Evolutionary conservation across 495 filamentous ascomycete species (phyloP).

Genomic region (Podospora appendiculata): DNA sequence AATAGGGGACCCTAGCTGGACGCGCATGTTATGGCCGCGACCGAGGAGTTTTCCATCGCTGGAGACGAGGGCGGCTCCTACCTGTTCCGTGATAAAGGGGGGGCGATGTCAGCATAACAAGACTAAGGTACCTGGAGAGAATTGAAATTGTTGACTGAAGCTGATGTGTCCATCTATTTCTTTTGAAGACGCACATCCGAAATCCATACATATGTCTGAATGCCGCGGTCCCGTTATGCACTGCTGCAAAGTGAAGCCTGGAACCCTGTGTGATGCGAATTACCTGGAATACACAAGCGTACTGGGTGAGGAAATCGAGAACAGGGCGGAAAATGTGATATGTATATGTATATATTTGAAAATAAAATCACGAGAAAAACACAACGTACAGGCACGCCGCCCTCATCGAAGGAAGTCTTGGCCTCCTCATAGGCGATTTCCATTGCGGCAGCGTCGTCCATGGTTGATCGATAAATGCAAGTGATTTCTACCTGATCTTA

Average conservation of each 20-base stretch:
- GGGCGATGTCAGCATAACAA: too few species aligned
- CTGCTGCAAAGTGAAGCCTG: neutral
- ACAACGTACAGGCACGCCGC: constrained; percentile 57
- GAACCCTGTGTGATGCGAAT: neutral
- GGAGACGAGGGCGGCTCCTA: constrained; percentile 68
- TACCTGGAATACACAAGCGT: neutral
- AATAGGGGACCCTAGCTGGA: constrained; percentile 68
- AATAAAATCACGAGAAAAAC: neutral
- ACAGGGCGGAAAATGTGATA: neutral
- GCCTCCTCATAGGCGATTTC: constrained; percentile 72
- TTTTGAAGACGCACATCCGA: too few species aligned
- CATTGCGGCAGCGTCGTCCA: constrained; percentile 48
- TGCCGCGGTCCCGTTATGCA: too few species aligned
- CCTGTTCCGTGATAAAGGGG: constrained; percentile 25
- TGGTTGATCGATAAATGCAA: constrained; percentile 4
- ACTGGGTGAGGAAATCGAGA: neutral
- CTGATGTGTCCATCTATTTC: too few species aligned
- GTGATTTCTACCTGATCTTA: too few species aligned
- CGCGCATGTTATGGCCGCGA: constrained; percentile 74
- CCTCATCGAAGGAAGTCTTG: constrained; percentile 56
- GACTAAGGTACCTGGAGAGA: too few species aligned
- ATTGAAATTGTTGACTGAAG: too few species aligned
- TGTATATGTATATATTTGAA: neutral
- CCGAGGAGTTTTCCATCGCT: constrained; percentile 66
- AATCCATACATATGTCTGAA: too few species aligned